Evolutionary conservation across 805 yeast species (phyloP).

Genomic region (Barnettozyma californica): DNA sequence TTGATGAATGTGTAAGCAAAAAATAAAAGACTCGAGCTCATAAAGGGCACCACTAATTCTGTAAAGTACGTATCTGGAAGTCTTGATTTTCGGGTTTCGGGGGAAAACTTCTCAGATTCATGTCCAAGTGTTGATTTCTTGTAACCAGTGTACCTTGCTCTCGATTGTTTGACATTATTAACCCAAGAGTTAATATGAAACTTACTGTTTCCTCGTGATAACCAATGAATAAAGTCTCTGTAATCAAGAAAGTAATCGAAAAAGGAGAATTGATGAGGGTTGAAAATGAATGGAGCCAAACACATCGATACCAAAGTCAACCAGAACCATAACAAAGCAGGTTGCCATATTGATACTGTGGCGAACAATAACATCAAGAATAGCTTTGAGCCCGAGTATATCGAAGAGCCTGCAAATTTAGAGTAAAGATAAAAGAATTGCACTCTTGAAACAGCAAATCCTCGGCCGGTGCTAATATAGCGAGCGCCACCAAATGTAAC

Average conservation of each 20-base stretch:
- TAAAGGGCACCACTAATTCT: constrained; percentile 69
- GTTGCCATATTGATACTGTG: constrained; percentile 76
- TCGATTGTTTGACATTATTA: constrained; percentile 61
- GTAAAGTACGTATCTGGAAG: constrained; percentile 73
- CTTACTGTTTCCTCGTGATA: constrained; percentile 69
- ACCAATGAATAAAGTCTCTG: constrained; percentile 62
- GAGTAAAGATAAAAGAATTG: constrained; percentile 71
- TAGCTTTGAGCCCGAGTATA: constrained; percentile 71
- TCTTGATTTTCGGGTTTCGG: constrained; percentile 67
- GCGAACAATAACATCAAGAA: constrained; percentile 70
- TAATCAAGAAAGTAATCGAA: constrained; percentile 69
- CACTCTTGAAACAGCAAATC: constrained; percentile 81
- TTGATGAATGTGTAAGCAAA: constrained; percentile 77
- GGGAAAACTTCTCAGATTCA: constrained; percentile 55
- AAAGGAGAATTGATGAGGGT: constrained; percentile 73
- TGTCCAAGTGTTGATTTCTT: constrained; percentile 69
- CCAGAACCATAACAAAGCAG: constrained; percentile 71
- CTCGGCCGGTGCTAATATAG: constrained; percentile 90
- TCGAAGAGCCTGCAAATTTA: constrained; percentile 68
- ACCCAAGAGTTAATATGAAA: constrained; percentile 77
- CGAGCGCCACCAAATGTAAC: constrained; percentile 87
- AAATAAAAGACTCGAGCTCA: constrained; percentile 63
- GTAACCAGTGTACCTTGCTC: constrained; percentile 91
- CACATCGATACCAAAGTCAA: constrained; percentile 59
- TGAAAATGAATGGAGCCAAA: constrained; percentile 67